Evolutionary conservation across 2,329 filamentous ascomycete species (phyloP).

Genomic region (Cladorrhinum sp.): DNA sequence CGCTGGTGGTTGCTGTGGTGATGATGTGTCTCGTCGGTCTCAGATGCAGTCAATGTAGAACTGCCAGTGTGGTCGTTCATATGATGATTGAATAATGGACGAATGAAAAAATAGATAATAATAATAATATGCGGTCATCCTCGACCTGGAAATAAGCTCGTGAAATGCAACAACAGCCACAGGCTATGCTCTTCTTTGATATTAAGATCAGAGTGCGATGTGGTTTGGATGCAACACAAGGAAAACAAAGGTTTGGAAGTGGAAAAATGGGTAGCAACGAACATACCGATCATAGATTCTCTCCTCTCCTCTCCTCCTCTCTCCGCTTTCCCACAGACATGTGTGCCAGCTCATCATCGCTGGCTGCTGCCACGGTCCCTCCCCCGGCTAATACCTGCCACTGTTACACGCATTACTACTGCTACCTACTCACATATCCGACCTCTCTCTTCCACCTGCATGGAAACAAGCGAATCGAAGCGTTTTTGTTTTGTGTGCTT

Average conservation of each 20-base stretch:
- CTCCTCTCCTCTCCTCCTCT: neutral
- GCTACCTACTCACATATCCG: neutral
- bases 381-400: neutral
- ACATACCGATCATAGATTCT: neutral
- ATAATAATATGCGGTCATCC: too few species aligned
- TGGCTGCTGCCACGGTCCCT: neutral
- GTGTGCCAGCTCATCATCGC: neutral
- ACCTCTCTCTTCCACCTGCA: neutral
- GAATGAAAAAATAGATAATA: neutral
- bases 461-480: neutral
- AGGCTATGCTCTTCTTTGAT: neutral
- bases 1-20: neutral
- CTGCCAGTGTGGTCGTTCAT: too few species aligned
- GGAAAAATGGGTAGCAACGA: neutral
- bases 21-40: neutral
- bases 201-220: too few species aligned
- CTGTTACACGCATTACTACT: neutral
- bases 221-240: too few species aligned
- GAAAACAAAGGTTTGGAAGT: neutral
- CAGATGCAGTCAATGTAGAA: neutral
- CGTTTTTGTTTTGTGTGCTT: neutral
- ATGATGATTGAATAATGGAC: neutral
- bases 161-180: neutral
- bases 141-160: too few species aligned
- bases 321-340: neutral